Percentiles rank a stretch among this genome's conserved stretches.
Evolutionary conservation across 768 basidiomycete species (phyloP).

Genomic region (Mycena albidolilacea): DNA sequence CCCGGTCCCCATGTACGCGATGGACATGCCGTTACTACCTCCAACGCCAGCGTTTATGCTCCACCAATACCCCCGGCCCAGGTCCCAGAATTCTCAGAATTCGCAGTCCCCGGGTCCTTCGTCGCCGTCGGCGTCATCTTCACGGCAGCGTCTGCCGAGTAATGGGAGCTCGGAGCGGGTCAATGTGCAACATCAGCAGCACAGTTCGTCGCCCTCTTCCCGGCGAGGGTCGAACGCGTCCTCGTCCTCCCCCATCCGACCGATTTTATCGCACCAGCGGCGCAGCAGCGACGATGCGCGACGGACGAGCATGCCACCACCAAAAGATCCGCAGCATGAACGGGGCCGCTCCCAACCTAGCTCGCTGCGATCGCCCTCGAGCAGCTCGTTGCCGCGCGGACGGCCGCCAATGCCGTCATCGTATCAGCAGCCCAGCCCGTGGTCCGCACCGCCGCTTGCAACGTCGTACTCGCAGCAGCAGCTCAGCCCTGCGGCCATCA

Average conservation of each 20-base stretch:
- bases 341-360: slow-evolving; percentile 19
- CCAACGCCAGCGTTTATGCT: slow-evolving; percentile 85
- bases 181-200: slow-evolving; percentile 38
- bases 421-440: slow-evolving; percentile 54
- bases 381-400: slow-evolving; percentile 40
- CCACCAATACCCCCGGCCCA: slow-evolving; percentile 65
- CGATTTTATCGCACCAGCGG: slow-evolving; percentile 21
- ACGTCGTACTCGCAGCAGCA: slow-evolving; percentile 41
- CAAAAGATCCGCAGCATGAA: slow-evolving; percentile 29
- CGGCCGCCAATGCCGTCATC: slow-evolving; percentile 45
- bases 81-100: slow-evolving; percentile 51
- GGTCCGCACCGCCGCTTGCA: slow-evolving; percentile 57
- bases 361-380: slow-evolving; percentile 35
- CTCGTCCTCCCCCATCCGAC: slow-evolving; percentile 25
- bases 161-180: slow-evolving; percentile 49
- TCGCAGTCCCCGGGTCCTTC: slow-evolving; percentile 52
- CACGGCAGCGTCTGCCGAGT: slow-evolving; percentile 51
- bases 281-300: slow-evolving; percentile 37
- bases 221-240: slow-evolving; percentile 32
- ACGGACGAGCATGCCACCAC: slow-evolving; percentile 31
- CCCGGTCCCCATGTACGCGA: slow-evolving; percentile 60
- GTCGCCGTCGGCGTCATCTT: slow-evolving; percentile 54
- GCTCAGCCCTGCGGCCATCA: slow-evolving; percentile 31
- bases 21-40: slow-evolving; percentile 80
- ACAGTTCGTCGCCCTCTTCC: slow-evolving; percentile 29